Evolutionary conservation across 352 stramenopile species (phyloP), one percentile per base, ranked within the genome.

Genomic region (Phytophthora melonis): DNA sequence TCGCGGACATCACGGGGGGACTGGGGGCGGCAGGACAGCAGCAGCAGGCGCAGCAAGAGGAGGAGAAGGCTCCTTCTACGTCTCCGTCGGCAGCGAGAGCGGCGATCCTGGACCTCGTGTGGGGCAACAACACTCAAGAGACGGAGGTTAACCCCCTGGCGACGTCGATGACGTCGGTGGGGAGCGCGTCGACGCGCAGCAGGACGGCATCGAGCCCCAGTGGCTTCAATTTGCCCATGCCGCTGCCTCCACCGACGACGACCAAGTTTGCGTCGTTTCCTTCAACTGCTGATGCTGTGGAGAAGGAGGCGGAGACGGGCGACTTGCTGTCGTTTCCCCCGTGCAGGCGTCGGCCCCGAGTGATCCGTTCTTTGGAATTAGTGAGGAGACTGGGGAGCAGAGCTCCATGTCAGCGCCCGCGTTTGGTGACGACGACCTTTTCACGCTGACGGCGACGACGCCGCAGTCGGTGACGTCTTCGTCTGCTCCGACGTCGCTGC

Each of bases 301-400:
- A 79, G 32, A 60, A 65, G 53, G 63, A 64, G n/a, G 74, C 72
- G 27, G 70, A 64, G n/a, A 75, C 72, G 27, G 70, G 61, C 2
- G 73, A 88, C 41, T 75, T 92, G 53, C 67, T 92, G 52, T 91
- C 83, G n/a, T 92, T 60, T 91, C 85, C 30, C 85, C 85, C 1
- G 70, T 92, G 18, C 72, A 73, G 4, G 63, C 69, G 6, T 49
- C 77, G 3, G 27, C 62, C 0, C 27, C 68, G 2, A 77, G 39
- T 43, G 72, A 80, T 53, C 78, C 68, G 63, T 90, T 83, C 49
- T 78, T 86, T 70, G 77, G 68, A 10, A 63, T 79, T 23, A 77
- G 47, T 49, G 53, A 55, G 41, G 66, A 68, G 30, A 56, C 58
- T 5, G 70, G 25, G 55, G 49, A 16, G 36, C 14, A 10, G 9